phyloP scores from a whole-genome alignment of 352 stramenopile species.

The Globisporangium paddicum region DNA sequence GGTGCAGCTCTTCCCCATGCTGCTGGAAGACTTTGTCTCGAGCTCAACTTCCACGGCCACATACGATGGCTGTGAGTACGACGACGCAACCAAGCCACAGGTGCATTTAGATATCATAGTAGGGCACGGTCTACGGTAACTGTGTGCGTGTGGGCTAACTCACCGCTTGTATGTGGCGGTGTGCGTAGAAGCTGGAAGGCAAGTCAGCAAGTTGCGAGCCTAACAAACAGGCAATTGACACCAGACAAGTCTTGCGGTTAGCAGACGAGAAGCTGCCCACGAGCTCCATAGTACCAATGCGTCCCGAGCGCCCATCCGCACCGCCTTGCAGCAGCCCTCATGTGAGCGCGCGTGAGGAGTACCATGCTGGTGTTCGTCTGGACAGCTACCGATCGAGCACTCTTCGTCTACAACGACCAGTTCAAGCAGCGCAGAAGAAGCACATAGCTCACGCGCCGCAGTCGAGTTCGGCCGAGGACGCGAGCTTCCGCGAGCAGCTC shows the following conservation, averaged over 20 bases:
- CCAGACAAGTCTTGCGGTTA: neutral
- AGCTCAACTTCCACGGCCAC: neutral
- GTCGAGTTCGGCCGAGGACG: slow-evolving; percentile 2
- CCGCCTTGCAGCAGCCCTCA: neutral
- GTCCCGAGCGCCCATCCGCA: neutral
- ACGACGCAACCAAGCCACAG: neutral
- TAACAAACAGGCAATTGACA: too few relatives aligned
- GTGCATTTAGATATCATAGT: too few relatives aligned
- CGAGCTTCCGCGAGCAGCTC: slow-evolving; percentile 27
- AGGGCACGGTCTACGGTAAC: too few relatives aligned
- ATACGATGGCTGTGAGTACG: neutral
- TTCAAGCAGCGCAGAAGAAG: too few relatives aligned
- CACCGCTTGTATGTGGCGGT: too few relatives aligned
- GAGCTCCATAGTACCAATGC: neutral
- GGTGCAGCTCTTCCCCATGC: slow-evolving; percentile 42
- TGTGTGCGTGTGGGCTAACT: too few relatives aligned
- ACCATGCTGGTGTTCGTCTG: too few relatives aligned
- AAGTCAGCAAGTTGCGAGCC: too few relatives aligned
- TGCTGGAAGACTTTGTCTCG: slow-evolving; percentile 44
- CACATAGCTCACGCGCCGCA: neutral
- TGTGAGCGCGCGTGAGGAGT: neutral
- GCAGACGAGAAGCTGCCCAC: neutral
- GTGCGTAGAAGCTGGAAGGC: neutral
- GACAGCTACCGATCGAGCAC: neutral
- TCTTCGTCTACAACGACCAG: neutral